Percentiles rank a stretch among this genome's conserved stretches.
Conservation (phyloP, 371 early-diverging fungal species). For the Mucor piriformis region DNA sequence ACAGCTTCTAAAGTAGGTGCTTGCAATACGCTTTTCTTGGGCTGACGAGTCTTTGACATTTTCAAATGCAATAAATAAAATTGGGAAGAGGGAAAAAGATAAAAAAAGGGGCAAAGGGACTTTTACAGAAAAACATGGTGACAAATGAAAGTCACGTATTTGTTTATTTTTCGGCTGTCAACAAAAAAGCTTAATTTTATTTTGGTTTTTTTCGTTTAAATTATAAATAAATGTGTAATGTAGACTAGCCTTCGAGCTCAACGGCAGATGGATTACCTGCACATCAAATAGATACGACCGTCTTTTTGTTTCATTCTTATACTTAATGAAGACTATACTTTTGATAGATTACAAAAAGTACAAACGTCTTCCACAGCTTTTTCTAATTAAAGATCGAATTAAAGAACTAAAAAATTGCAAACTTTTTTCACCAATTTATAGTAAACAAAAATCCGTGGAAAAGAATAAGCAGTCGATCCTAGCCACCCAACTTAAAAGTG, state of each 20-base stretch:
- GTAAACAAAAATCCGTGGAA: neutral
- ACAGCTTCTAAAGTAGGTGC: slow-evolving; percentile 29
- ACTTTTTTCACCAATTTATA: slow-evolving; percentile 13
- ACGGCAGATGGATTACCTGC: slow-evolving; percentile 36
- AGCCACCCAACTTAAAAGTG: neutral
- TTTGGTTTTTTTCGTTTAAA: slow-evolving; percentile 17
- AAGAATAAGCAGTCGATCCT: neutral
- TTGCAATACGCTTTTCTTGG: slow-evolving; percentile 23
- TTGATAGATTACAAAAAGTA: slow-evolving; percentile 10
- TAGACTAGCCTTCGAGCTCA: slow-evolving; percentile 37
- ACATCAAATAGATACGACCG: slow-evolving; percentile 43
- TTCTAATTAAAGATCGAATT: slow-evolving; percentile 33
- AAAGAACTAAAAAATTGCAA: slow-evolving; percentile 23
- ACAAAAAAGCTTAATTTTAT: neutral
- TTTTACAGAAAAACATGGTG: too few species aligned
- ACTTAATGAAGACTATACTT: slow-evolving; percentile 14
- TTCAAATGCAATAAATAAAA: neutral
- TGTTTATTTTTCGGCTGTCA: neutral
- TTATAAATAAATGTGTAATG: slow-evolving; percentile 4
- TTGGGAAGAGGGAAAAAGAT: neutral
- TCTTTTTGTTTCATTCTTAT: slow-evolving; percentile 16
- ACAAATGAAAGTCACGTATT: too few species aligned
- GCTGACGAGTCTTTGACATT: slow-evolving; percentile 10
- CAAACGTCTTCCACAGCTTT: slow-evolving; percentile 14
- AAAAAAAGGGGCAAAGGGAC: neutral